Conservation (phyloP, 306 rosid species). For the Myrica gale region DNA sequence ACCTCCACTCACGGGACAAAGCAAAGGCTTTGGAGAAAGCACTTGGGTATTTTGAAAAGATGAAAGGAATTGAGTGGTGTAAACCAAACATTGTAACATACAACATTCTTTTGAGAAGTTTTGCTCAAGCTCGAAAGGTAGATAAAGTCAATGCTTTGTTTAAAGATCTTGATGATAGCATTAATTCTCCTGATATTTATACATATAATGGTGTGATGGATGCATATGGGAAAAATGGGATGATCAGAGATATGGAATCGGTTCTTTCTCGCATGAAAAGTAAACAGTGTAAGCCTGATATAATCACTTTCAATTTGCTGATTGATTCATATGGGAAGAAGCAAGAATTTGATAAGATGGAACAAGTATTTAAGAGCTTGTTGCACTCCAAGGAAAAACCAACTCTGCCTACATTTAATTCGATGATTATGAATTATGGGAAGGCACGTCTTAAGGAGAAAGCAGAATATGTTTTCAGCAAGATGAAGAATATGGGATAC, state of each 20-base stretch:
- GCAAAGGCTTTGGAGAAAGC: conserved; percentile 78
- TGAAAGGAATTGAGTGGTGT: conserved; percentile 87
- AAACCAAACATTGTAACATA: conserved; percentile 84
- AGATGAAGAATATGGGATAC: conserved; percentile 70
- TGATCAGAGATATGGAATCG: conserved; percentile 84
- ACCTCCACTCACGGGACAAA: conserved; percentile 75
- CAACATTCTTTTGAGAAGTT: conserved; percentile 85
- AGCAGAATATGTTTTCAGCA: conserved; percentile 60
- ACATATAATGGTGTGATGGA: conserved; percentile 94
- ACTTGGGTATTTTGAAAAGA: conserved; percentile 73
- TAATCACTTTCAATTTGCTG: conserved; percentile 74
- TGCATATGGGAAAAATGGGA: conserved; percentile 83
- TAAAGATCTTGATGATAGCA: conserved; percentile 82
- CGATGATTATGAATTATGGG: conserved; percentile 89
- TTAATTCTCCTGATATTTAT: conserved; percentile 68
- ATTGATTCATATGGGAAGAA: conserved; percentile 92
- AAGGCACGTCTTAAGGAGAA: conserved; percentile 71
- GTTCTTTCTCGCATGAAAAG: conserved; percentile 78
- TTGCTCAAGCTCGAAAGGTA: conserved; percentile 68
- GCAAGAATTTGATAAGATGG: conserved; percentile 91
- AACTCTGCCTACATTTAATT: conserved; percentile 81
- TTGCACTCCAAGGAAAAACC: conserved; percentile 74
- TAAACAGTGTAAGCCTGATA: conserved; percentile 70
- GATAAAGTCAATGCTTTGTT: conserved; percentile 65
- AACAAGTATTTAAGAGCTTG: conserved; percentile 87